phyloP scores from a whole-genome alignment of 768 basidiomycete genomes.

The Chalciporus piperatus region DNA sequence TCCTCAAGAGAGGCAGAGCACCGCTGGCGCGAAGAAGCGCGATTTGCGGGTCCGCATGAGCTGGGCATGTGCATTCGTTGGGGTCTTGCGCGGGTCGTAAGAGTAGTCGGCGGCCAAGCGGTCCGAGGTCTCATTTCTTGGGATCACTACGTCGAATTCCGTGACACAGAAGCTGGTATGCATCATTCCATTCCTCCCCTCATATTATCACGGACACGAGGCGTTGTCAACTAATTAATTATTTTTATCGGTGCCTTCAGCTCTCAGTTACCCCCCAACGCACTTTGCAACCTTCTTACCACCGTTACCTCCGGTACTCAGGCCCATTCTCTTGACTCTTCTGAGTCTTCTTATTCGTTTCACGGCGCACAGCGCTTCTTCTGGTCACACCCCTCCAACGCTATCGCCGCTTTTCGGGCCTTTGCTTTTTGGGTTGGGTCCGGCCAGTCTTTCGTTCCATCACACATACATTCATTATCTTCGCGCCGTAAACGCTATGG shows the following conservation, averaged over 20 bases:
- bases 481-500: slow-evolving; percentile 80
- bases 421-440: slow-evolving; percentile 78
- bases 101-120: slow-evolving; percentile 66
- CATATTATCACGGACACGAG: slow-evolving; percentile 25
- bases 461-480: slow-evolving; percentile 70
- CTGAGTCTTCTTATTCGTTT: slow-evolving; percentile 81
- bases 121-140: slow-evolving; percentile 84
- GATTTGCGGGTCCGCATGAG: slow-evolving; percentile 82
- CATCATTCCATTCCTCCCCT: slow-evolving; percentile 21
- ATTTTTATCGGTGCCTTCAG: slow-evolving; percentile 30
- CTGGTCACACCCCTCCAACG: slow-evolving; percentile 88
- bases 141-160: slow-evolving; percentile 81
- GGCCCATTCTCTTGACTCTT: slow-evolving; percentile 61
- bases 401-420: slow-evolving; percentile 90
- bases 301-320: slow-evolving; percentile 49
- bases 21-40: slow-evolving; percentile 76
- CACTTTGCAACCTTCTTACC: slow-evolving; percentile 73
- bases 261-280: slow-evolving; percentile 61
- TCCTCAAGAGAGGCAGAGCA: slow-evolving; percentile 42
- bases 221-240: slow-evolving; percentile 19
- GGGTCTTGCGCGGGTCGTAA: slow-evolving; percentile 79
- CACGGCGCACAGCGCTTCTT: slow-evolving; percentile 77
- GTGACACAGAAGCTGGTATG: slow-evolving; percentile 79
- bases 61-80: slow-evolving; percentile 91
- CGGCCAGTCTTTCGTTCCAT: slow-evolving; percentile 49